Base-by-base conservation (phyloP, 2,329 filamentous ascomycete species). In the Paradendryphiella salina region DNA sequence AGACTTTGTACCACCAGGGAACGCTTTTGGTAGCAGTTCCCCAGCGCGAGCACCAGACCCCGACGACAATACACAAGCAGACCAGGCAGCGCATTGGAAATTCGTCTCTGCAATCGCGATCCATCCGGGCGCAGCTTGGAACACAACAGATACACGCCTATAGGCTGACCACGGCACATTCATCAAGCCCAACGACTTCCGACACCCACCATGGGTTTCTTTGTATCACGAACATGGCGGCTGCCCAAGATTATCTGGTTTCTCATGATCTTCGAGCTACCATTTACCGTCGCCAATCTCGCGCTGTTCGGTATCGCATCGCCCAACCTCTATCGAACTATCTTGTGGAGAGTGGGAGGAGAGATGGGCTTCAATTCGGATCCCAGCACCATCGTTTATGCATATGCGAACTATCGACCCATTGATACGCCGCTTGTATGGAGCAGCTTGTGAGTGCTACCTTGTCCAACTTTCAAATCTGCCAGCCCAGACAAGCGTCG, bases 281-380 rank as follows among this genome's bases (percentile, higher is more conserved):
- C 76, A 31, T 80, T 85, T 56, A 82, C 85, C 18, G 77, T 93
- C 48, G 80, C 84, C 13, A 75, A 82, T 41, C 80, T 93, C 57
- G 80, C 88, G 31, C 79, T 92, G 44, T 89, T 88, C 68, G 87
- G 84, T 60, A 84, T 92, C 64, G 82, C 87, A 28, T 85, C 88
- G 60, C 88, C 88, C 13, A 82, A 91, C 69, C 79, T 85, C 46
- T 92, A 86, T 72, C 83, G 88, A 38, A 85, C 84, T 7, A 82
- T 80, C 59, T 76, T 92, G 63, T 93, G 89, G 89, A 77, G 80
- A 66, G 84, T 90, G 63, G 89, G 89, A 56, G 84, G 79, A 52
- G 80, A 86, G 46, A 78, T 88, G 67, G 82, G 83, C 54, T 88
- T 88, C 78, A 92, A 92, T 74, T 90, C 87, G 54, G 85, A 84